These are phyloP conservation scores for Phytophthora lateralis DNA, from an alignment of 352 stramenopile genomes.

Conservation along the genomic window DNA sequence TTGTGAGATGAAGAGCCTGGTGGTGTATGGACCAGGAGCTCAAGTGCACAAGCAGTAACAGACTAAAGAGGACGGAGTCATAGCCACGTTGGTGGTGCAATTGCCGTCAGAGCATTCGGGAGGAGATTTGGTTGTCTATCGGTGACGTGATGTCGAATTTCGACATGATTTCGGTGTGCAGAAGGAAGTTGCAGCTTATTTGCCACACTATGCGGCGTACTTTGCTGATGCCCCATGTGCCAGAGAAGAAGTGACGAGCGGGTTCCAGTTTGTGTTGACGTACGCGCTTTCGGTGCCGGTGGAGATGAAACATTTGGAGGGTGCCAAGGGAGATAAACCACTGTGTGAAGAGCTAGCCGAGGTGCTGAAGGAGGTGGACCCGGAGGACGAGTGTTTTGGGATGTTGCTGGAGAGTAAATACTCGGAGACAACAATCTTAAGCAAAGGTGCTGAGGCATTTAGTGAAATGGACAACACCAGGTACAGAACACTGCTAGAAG, in stretches of 20 bases:
- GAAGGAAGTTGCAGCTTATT: slow-evolving; percentile 1
- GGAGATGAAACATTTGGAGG: slow-evolving; percentile 11
- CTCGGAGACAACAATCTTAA: slow-evolving; percentile 4
- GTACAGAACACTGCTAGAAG: slow-evolving; percentile 18
- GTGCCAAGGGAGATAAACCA: slow-evolving; percentile 1
- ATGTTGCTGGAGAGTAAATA: slow-evolving; percentile 27
- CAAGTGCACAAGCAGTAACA: slow-evolving; percentile 39
- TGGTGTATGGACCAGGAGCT: slow-evolving; percentile 43
- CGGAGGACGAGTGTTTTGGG: slow-evolving; percentile 10
- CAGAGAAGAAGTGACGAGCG: slow-evolving; percentile 11
- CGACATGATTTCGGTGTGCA: slow-evolving; percentile 21
- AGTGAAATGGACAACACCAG: slow-evolving; percentile 16
- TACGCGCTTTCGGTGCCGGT: slow-evolving; percentile 17
- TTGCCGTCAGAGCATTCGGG: slow-evolving; percentile 28
- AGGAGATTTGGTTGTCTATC: slow-evolving; percentile 18
- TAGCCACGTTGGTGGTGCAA: slow-evolving; percentile 46
- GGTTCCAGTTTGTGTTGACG: slow-evolving; percentile 13
- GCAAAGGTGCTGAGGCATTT: slow-evolving; percentile 11
- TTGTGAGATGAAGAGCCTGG: slow-evolving; percentile 40
- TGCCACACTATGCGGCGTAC: slow-evolving; percentile 7
- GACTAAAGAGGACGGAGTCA: slow-evolving; percentile 50
- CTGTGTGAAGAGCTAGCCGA: slow-evolving; percentile 11
- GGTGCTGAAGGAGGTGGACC: slow-evolving; percentile 4
- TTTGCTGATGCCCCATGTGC: slow-evolving; percentile 14
- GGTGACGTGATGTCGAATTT: slow-evolving; percentile 8